Conservation (phyloP, 169 alveolate species). For the Eimeria praecox region DNA sequence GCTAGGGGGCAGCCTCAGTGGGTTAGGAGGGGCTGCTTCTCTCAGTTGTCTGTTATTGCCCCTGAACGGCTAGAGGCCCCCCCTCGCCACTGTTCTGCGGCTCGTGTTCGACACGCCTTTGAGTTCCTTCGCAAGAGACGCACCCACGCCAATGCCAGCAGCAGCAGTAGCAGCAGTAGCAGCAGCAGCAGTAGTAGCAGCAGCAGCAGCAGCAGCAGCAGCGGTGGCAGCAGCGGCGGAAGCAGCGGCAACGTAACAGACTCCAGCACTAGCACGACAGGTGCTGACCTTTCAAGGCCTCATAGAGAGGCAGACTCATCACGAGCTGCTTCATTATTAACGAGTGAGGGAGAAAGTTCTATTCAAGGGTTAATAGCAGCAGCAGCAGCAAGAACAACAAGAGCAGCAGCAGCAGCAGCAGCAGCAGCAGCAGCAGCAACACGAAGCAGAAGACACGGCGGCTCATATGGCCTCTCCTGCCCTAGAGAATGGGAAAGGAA, state of each 20-base stretch:
- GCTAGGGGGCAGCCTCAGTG: constrained; percentile 62
- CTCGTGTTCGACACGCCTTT: constrained; percentile 50
- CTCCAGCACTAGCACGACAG: neutral
- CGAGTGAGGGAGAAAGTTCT: neutral
- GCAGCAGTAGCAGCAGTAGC: neutral
- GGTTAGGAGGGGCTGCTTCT: constrained; percentile 28
- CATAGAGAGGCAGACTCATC: neutral
- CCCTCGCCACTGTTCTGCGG: constrained; percentile 59
- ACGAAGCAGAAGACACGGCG: neutral
- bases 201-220: neutral
- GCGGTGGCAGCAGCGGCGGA: neutral
- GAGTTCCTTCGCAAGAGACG: constrained; percentile 51
- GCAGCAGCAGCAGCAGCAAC: neutral
- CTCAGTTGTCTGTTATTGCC: constrained; percentile 21
- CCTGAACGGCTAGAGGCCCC: constrained; percentile 61
- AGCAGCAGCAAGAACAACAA: neutral
- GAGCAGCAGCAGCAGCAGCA: neutral
- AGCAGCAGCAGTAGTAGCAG: constrained; percentile 8
- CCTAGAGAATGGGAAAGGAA: constrained; percentile 49
- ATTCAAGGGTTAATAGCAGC: neutral
- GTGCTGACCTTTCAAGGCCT: neutral
- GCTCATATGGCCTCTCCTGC: neutral
- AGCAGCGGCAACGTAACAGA: no score
- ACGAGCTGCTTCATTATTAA: no score
- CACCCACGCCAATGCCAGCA: neutral